Evolutionary conservation across 2,329 filamentous ascomycete genomes (phyloP), one percentile per base, ranked within the genome.

Genomic region (Fusarium agapanthi): DNA sequence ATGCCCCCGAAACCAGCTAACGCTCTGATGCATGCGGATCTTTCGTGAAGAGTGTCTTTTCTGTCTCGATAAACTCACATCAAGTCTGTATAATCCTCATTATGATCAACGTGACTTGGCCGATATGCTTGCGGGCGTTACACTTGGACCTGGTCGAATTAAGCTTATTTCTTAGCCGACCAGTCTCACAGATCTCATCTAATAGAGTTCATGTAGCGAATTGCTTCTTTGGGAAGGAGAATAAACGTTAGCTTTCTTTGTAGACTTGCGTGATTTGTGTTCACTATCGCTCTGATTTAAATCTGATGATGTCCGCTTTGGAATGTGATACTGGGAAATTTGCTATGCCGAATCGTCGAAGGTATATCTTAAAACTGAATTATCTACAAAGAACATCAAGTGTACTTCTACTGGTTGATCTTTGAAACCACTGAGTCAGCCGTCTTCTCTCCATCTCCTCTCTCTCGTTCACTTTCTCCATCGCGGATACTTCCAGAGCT

Each of bases 401-500:
- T 3, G 15, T 7, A 20, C 1, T 12, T 30, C 11, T 40, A 73
- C 2, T 20, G 43, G 16, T 61, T 60, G 7, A 65, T 15, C n/a
- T 65, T 73, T 6, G 71, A 58, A 6, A 73, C 32, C 13, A 61
- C 56, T 20, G 48, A 45, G 7, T 16, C 48, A 8, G 44, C 20
- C 2, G 30, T 71, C 40, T 73, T 73, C 26, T 48, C 68, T 15
- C 16, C 43, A 14, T 55, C 30, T 1, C 14, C 37, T 12, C n/a
- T n/a, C 15, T 53, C 64, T 11, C 44, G 37, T 0, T 64, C 69
- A 35, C 69, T 72, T 11, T 4, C 32, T 15, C 41, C 58, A 28
- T 66, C 71, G 1, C 45, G 54, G 1, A 65, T 34, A 13, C 56
- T 69, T 2, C 53, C 54, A 18, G 61, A 60, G 43, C 56, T 73